Evolutionary conservation across 768 basidiomycete species (phyloP).

Genomic region (Mycena latifolia): DNA sequence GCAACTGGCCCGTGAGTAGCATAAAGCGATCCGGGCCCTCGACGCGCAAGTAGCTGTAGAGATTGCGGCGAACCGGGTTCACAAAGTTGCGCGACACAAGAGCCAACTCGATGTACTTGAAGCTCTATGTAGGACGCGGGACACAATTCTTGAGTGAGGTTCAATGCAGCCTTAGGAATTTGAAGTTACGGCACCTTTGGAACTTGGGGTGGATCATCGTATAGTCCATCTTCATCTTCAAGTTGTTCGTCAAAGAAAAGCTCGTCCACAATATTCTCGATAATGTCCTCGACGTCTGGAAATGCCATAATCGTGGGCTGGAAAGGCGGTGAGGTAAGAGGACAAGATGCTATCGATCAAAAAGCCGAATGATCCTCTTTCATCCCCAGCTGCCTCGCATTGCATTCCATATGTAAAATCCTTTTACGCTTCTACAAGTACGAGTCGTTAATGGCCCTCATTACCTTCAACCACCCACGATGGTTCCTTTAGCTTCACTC

Average conservation of each 20-base stretch:
- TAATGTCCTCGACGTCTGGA: background rate
- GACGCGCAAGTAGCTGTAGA: conserved; percentile 15
- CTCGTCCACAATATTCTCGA: background rate
- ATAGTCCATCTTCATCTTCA: background rate
- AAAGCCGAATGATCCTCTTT: too few relatives aligned
- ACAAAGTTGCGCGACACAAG: conserved; percentile 20
- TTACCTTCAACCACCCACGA: too few relatives aligned
- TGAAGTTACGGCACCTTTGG: background rate
- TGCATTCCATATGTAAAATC: too few relatives aligned
- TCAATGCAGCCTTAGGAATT: background rate
- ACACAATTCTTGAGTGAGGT: too few relatives aligned
- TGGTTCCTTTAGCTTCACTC: too few relatives aligned
- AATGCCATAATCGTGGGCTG: background rate
- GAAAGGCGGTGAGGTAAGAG: too few relatives aligned
- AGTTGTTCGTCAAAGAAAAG: background rate
- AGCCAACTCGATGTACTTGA: conserved; percentile 1
- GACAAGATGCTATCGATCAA: too few relatives aligned
- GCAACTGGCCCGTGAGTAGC: conserved; percentile 19
- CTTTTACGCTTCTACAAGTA: too few relatives aligned
- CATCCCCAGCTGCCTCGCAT: too few relatives aligned
- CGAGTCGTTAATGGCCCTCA: too few relatives aligned
- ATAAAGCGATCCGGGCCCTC: conserved; percentile 24
- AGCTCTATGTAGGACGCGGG: too few relatives aligned
- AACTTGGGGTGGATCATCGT: background rate
- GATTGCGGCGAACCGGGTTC: conserved; percentile 17